Evolutionary conservation across 495 filamentous ascomycete species (phyloP), one percentile per base, ranked within the genome.

Genomic region (Aspergillus campestris): DNA sequence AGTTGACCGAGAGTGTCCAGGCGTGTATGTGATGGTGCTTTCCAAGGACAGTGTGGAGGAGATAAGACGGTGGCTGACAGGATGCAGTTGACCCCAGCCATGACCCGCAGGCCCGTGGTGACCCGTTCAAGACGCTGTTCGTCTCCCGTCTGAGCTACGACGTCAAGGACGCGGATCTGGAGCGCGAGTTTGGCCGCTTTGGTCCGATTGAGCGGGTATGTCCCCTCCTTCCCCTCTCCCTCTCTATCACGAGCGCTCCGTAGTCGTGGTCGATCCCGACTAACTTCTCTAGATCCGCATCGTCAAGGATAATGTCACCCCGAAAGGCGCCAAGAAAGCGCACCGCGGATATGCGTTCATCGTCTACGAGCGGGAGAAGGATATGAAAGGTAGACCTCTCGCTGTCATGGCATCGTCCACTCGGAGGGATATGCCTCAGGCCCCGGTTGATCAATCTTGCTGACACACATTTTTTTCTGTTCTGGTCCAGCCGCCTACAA

Each of bases 261-360:
- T n/a, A 24, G 18, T 24, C 18, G 18, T 24, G 18, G 18, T 24
- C 27, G 50, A 41, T 43, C 18, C 40, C 43, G 44, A 41, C 55
- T 51, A 35, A 52, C n/a, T 34, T 36, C 44, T 33, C 28, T 56
- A 95, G 89, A 95, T 96, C 59, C 87, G 91, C 40, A 85, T 95
- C 56, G 80, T 97, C 48, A 76, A 71, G 49, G 60, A 72, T 51
- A 74, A 81, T 45, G 72, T 83, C 44, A 82, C 82, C 44, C 75
- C 78, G 4, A 89, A 86, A 53, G 82, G 82, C 59, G 79, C 80
- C 43, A 90, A 89, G 61, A 95, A 94, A 66, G 74, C 80, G 36
- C 84, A 92, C 61, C 78, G 81, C 53, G 92, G 92, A 50, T 98
- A 98, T 69, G 92, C 89, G 47, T 98, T 98, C 63, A 83, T 98